phyloP scores from a whole-genome alignment of 2,329 filamentous ascomycete genomes.

The Xylaria polymorpha region DNA sequence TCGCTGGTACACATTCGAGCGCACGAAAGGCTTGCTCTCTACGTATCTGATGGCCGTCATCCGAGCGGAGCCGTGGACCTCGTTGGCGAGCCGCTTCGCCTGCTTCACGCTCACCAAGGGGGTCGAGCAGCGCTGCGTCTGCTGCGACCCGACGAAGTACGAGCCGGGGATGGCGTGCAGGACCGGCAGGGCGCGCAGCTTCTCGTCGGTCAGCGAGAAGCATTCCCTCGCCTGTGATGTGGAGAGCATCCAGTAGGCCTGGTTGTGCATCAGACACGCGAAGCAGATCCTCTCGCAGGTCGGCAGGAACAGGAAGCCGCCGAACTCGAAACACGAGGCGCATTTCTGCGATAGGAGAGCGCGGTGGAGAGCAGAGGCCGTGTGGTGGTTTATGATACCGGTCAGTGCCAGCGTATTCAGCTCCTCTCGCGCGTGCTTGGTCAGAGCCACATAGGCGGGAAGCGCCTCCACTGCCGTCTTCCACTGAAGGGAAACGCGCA shows the following conservation, averaged over 20 bases:
- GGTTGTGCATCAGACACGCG: constrained; percentile 46
- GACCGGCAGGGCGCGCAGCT: not conserved
- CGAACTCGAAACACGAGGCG: constrained; percentile 48
- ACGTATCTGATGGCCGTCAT: constrained; percentile 26
- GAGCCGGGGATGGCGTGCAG: constrained; percentile 41
- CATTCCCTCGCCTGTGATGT: constrained; percentile 33
- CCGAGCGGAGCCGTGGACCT: constrained; percentile 42
- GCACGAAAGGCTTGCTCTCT: constrained; percentile 19
- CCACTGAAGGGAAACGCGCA: constrained; percentile 43
- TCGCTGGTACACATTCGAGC: constrained; percentile 30
- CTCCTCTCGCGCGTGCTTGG: constrained; percentile 54
- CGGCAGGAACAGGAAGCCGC: constrained; percentile 49
- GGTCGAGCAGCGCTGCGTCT: constrained; percentile 39
- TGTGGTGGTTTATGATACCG: constrained; percentile 2
- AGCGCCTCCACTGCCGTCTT: constrained; percentile 47
- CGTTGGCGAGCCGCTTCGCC: constrained; percentile 45
- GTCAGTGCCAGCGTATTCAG: constrained; percentile 38
- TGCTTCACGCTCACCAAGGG: constrained; percentile 47
- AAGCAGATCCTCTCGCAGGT: constrained; percentile 51
- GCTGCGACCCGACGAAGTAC: constrained; percentile 39
- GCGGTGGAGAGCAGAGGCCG: constrained; percentile 37
- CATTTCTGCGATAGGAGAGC: constrained; percentile 45
- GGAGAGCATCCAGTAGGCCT: constrained; percentile 45
- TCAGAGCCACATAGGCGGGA: constrained; percentile 55
- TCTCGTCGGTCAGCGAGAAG: constrained; percentile 2